Percentiles rank a stretch among this genome's conserved stretches.
Conservation (phyloP, 1,139 yeast species). For the Yamadazyma atmosphaerica region DNA sequence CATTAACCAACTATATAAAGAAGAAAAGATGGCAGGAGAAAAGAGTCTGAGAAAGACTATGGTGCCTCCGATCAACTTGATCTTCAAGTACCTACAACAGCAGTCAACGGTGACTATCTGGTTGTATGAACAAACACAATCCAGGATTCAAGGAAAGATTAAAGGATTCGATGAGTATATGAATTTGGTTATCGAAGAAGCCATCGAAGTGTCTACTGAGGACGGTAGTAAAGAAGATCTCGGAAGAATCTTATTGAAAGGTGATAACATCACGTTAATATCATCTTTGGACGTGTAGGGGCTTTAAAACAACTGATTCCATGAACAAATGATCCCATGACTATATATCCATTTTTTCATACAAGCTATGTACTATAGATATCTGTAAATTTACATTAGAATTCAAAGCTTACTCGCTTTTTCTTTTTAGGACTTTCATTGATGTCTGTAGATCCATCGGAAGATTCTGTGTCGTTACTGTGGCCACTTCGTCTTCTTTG, state of each 20-base stretch:
- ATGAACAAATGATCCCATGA: too few species aligned
- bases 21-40: conserved; percentile 7
- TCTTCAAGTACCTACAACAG: conserved; percentile 83
- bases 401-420: conserved; percentile 22
- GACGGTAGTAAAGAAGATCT: conserved; percentile 43
- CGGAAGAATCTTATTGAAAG: conserved; percentile 74
- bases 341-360: neutral
- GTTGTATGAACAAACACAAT: conserved; percentile 82
- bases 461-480: conserved; percentile 16
- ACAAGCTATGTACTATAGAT: conserved; percentile 5
- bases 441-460: conserved; percentile 12
- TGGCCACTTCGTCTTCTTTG: conserved; percentile 16
- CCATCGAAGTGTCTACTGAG: conserved; percentile 59
- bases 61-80: conserved; percentile 89
- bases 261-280: conserved; percentile 89
- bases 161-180: conserved; percentile 96
- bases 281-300: conserved; percentile 49
- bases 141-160: conserved; percentile 79
- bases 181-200: conserved; percentile 93
- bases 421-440: conserved; percentile 18
- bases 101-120: conserved; percentile 79
- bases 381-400: conserved; percentile 3
- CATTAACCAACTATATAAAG: neutral
- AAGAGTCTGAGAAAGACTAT: conserved; percentile 36
- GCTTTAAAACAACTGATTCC: too few species aligned